Base-by-base conservation (phyloP, 2,329 filamentous ascomycete species). In the Penicillium sp. region DNA sequence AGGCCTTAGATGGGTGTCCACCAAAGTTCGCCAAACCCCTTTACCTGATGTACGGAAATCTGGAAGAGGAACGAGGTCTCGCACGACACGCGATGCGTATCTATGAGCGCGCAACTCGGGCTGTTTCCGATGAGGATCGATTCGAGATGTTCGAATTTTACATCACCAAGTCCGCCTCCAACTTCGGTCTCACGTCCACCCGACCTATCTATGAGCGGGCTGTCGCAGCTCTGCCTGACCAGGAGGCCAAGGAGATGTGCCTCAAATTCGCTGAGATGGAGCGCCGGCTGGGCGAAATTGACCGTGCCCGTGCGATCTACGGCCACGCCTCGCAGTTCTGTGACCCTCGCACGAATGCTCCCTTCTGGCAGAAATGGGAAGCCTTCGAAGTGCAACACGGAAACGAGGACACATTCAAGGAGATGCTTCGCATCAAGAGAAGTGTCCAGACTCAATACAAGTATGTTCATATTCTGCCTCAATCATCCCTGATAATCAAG, bases 81-180 rank as follows among this genome's bases (percentile, higher is more conserved):
- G 93, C 95, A 11, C 86, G 96, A 50, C 93, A 98, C 72, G 96
- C 96, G 2, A 99, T 99, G 95, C 90, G 95, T 58, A 99, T 99
- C 66, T 99, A 99, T 76, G 96, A 99, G 78, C 89, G 95, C 57
- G 95, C 95, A 8, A 99, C 95, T 5, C 87, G 95, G 31, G 93
- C 93, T 13, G 96, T 99, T 3, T 89, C 91, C 14, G 95, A 99
- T 69, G 93, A 97, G 69, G 93, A 99, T 74, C 85, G 92, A 52
- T 88, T 93, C 59, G 92, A 96, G 69, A 97, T 99, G 93, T 99
- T 97, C 80, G 95, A 96, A 75, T 96, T 98, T 73, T 99, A 99
- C 80, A 97, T 99, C 72, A 98, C 93, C 57, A 98, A 99, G 75
- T 97, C 93, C 0, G 95, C 95, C 1, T 96, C 92, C 21, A 99